Base-by-base conservation (phyloP, 2,329 filamentous ascomycete genomes). In the Penicillium sp. region DNA sequence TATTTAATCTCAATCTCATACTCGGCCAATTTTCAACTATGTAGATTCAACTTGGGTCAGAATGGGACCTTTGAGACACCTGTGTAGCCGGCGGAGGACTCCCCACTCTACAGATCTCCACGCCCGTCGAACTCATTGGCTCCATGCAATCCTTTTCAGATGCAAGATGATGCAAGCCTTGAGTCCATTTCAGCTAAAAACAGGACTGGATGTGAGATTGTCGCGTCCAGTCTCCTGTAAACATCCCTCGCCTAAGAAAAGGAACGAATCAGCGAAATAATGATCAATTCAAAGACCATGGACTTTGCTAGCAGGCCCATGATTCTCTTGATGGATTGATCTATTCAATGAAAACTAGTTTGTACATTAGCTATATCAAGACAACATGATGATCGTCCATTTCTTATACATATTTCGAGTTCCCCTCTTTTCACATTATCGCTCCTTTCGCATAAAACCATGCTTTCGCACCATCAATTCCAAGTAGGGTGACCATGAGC, bases 401-500 rank as follows among this genome's bases (percentile, higher is more conserved):
- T 22, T 13, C 8, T 44, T 12, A 44, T 44, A 44, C 40, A 44
- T 44, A 13, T 44, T 22, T 44, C 19, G 9, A 44, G 40, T 24
- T 10, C 6, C 38, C 17, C 7, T 19, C 40, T 10, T 10, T 35
- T 60, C 33, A 68, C 13, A 71, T 40, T 19, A 68, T 56, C 47
- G 58, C 58, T 1, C 67, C 69, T 33, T 68, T 64, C 10, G 57
- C 47, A 49, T 64, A 60, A 57, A 72, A 73, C 72, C 73, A 75
- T 15, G 68, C 67, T 44, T 60, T 65, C 3, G 67, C 66, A 19
- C 63, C 61, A 45, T 74, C 72, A 49, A 73, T 65, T 0, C 72
- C 72, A 37, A 72, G 12, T 17, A 65, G 22, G 12, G 70, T 70
- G n/a, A 71, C 69, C 45, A 74, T 53, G 13, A 73, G 49, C 68